These are phyloP conservation scores for Plasmodium reichenowi DNA, from an alignment of 169 alveolate genomes.

Conservation along the genomic window DNA sequence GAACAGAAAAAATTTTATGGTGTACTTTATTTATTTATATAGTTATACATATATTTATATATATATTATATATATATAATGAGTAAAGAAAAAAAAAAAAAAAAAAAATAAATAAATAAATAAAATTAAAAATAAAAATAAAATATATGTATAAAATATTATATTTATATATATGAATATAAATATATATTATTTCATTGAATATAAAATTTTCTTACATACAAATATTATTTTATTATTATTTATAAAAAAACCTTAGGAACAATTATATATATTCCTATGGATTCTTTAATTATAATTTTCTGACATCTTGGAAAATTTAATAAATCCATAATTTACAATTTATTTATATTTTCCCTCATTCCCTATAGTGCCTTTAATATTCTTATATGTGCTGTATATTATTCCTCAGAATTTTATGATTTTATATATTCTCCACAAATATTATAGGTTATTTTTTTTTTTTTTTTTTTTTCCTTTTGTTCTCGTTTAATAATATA, in stretches of 20 bases:
- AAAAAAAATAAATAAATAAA: not conserved
- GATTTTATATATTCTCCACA: not conserved
- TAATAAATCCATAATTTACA: constrained; percentile 19
- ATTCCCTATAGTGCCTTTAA: constrained; percentile 4
- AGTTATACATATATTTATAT: no score
- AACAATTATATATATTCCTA: no score
- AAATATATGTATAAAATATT: not conserved
- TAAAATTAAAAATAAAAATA: constrained; percentile 4
- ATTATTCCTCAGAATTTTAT: constrained; percentile 17
- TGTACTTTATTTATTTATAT: no score
- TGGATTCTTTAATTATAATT: constrained; percentile 14
- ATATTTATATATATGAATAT: not conserved
- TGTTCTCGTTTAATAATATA: not conserved
- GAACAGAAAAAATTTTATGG: no score
- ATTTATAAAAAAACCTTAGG: no score
- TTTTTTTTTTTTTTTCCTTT: not conserved
- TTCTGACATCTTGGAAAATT: constrained; percentile 44
- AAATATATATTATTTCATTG: not conserved
- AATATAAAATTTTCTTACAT: no score
- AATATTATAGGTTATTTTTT: not conserved
- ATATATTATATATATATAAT: no score
- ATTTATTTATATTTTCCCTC: constrained; percentile 24
- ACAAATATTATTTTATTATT: no score
- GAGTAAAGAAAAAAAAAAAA: no score
- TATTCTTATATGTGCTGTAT: constrained; percentile 13